Percentiles rank a stretch among this genome's conserved stretches.
Evolutionary conservation across 345 rosid species (phyloP).

Genomic region (Salix purpurea): DNA sequence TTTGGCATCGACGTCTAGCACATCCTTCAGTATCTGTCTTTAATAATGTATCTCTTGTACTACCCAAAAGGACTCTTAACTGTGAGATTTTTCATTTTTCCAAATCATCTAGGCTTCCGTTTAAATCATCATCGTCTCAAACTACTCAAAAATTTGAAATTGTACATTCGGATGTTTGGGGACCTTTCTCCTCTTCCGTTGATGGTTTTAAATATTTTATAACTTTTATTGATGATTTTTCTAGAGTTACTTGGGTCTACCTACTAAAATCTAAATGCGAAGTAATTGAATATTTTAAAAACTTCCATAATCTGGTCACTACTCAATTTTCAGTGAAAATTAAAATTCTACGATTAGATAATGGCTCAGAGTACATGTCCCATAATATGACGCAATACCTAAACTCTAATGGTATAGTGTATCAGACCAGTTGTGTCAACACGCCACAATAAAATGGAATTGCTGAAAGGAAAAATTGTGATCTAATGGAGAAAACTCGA

Average conservation of each 20-base stretch:
- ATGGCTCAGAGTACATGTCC: no score
- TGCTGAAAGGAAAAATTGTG: no score
- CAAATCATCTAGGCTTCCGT: background rate
- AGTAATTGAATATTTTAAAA: background rate
- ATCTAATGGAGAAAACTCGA: no score
- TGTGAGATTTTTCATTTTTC: background rate
- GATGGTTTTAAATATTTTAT: background rate
- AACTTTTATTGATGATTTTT: background rate
- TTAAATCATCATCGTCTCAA: background rate
- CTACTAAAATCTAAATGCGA: background rate
- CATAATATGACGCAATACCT: no score
- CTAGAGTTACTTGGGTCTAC: background rate
- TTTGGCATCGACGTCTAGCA: background rate
- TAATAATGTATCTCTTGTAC: background rate
- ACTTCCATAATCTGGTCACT: background rate
- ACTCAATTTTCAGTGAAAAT: background rate
- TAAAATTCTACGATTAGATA: no score
- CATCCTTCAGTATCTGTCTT: background rate
- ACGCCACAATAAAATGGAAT: no score
- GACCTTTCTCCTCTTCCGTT: no score
- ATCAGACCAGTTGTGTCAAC: no score
- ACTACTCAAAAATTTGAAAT: background rate
- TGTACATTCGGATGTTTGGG: background rate
- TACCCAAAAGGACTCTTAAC: background rate
- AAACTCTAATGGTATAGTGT: no score